Conservation (phyloP, 192 early-diverging fungal genomes). For the Entomortierella lignicola region DNA sequence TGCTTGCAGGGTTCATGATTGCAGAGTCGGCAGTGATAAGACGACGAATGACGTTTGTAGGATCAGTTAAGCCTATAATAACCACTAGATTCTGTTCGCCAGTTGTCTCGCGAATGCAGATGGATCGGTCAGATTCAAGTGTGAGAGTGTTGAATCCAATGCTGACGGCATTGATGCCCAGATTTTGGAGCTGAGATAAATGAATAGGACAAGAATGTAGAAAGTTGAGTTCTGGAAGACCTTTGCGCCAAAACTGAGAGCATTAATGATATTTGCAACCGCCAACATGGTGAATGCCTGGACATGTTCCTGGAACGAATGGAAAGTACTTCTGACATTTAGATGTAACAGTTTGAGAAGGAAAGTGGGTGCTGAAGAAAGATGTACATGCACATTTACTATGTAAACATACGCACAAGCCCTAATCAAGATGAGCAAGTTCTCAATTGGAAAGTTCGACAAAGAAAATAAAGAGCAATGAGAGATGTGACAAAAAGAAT, state of each 20-base stretch:
- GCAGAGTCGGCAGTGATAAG: conserved; percentile 98
- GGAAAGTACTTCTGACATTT: conserved; percentile 84
- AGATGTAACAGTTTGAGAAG: conserved; percentile 12
- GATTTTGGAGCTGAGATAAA: conserved; percentile 77
- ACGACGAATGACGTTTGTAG: conserved; percentile 82
- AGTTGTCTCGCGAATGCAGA: conserved; percentile 89
- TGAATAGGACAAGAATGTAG: background rate
- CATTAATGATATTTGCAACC: background rate
- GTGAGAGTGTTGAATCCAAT: conserved; percentile 99
- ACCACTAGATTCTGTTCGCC: conserved; percentile 87
- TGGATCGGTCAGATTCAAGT: conserved; percentile 97
- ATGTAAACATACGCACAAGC: background rate
- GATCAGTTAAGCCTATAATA: conserved; percentile 93
- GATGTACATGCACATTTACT: background rate
- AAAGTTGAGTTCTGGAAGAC: background rate
- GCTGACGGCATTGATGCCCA: conserved; percentile 91
- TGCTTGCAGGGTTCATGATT: conserved; percentile 96
- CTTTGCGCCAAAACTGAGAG: background rate
- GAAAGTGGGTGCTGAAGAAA: background rate
- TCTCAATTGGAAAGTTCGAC: background rate
- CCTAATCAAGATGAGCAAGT: background rate
- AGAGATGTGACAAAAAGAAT: background rate
- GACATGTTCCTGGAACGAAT: conserved; percentile 97
- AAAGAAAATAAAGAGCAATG: background rate
- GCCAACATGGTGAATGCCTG: conserved; percentile 70